phyloP scores from a whole-genome alignment of 2,329 filamentous ascomycete species.

The Aaosphaeria arxii region DNA sequence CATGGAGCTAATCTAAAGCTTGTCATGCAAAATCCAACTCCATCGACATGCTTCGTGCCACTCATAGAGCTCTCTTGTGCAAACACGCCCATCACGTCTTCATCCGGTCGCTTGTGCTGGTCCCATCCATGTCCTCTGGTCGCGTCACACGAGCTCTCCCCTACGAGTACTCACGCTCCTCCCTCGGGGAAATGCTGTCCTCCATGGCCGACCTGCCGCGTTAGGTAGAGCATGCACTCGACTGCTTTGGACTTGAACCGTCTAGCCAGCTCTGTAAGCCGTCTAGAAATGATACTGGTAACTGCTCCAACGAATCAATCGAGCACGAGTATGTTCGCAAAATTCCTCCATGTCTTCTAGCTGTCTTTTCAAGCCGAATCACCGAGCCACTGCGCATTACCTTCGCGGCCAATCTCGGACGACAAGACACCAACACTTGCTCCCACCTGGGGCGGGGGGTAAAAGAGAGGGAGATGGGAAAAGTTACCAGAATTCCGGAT shows the following conservation, averaged over 20 bases:
- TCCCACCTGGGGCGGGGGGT: too few species aligned
- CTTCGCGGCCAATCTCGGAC: too few species aligned
- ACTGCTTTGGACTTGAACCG: conserved; percentile 9
- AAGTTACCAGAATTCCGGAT: conserved; percentile 5
- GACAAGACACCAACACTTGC: too few species aligned
- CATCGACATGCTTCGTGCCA: conserved; percentile 24
- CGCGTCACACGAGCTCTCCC: conserved; percentile 27
- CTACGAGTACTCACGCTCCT: not conserved
- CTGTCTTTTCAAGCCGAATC: too few species aligned
- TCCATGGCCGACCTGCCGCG: conserved; percentile 28
- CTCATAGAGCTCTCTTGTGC: conserved; percentile 24
- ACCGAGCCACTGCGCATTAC: too few species aligned
- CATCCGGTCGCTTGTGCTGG: conserved; percentile 30
- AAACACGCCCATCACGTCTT: conserved; percentile 17
- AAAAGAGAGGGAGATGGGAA: too few species aligned
- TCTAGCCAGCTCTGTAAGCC: conserved; percentile 16
- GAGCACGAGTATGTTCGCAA: not conserved
- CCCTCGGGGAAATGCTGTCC: conserved; percentile 12
- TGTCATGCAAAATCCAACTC: conserved; percentile 34
- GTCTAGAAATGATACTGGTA: conserved; percentile 33
- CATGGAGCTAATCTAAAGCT: conserved; percentile 28
- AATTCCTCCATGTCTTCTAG: too few species aligned
- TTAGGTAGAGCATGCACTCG: conserved; percentile 22
- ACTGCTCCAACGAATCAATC: conserved; percentile 18
- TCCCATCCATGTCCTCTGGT: conserved; percentile 22